Percentiles rank a stretch among this genome's conserved stretches.
Evolutionary conservation across 306 rosid species (phyloP).

Genomic region (Glycyrrhiza uralensis): DNA sequence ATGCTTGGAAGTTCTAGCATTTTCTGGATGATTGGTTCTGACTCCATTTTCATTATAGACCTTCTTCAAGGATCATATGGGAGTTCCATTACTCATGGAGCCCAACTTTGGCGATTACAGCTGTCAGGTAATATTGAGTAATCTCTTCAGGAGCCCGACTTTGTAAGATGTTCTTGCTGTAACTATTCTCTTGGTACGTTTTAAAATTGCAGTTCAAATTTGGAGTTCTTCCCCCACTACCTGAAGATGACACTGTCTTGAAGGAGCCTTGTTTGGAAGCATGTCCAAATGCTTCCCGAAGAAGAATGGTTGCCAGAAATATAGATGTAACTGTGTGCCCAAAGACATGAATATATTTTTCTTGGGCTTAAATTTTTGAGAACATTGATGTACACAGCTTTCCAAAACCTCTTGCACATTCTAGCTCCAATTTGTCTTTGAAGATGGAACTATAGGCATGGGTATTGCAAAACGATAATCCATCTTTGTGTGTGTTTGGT

Average conservation of each 20-base stretch:
- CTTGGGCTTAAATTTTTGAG: neutral
- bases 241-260: slow-evolving; percentile 59
- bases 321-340: slow-evolving; percentile 49
- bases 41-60: slow-evolving; percentile 40
- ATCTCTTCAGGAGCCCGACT: slow-evolving; percentile 51
- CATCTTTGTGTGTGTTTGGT: no score
- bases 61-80: slow-evolving; percentile 91
- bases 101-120: slow-evolving; percentile 83
- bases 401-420: neutral
- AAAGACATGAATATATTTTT: slow-evolving; percentile 44
- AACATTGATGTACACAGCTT: neutral
- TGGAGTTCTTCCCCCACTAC: slow-evolving; percentile 67
- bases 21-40: neutral
- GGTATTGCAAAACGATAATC: neutral
- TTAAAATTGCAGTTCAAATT: slow-evolving; percentile 70
- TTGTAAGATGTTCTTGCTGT: neutral
- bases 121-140: slow-evolving; percentile 65
- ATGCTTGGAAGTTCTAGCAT: neutral
- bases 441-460: neutral
- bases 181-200: neutral
- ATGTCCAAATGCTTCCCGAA: slow-evolving; percentile 64
- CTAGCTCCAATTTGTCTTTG: neutral
- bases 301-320: slow-evolving; percentile 43
- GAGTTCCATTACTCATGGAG: slow-evolving; percentile 83
- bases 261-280: slow-evolving; percentile 80